phyloP scores from a whole-genome alignment of 139 green algal genomes.

The Chlamydomonas applanata region DNA sequence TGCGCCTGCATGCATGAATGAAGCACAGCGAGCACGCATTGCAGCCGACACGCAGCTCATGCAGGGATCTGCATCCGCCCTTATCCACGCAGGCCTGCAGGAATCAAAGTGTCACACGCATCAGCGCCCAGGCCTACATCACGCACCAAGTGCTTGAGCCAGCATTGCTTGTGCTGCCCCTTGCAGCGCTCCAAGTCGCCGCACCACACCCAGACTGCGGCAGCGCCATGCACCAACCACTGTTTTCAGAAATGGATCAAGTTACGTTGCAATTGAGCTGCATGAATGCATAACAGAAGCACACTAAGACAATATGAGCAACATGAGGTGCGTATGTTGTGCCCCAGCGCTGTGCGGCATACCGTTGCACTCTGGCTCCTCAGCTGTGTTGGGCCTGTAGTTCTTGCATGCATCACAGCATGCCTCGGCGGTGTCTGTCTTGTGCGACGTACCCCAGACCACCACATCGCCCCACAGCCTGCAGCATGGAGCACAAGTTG shows the following conservation, averaged over 20 bases:
- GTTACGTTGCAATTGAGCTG: too few species aligned
- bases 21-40: neutral
- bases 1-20: conserved; percentile 47
- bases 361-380: conserved; percentile 74
- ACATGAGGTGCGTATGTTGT: too few species aligned
- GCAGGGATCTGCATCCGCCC: too few species aligned
- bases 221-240: neutral
- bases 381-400: conserved; percentile 35
- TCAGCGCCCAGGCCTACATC: too few species aligned
- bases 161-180: conserved; percentile 68
- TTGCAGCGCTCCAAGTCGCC: conserved; percentile 58
- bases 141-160: conserved; percentile 85
- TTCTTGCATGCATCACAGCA: conserved; percentile 64
- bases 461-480: conserved; percentile 82
- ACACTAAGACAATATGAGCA: too few species aligned
- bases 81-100: too few species aligned
- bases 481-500: conserved; percentile 3
- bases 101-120: too few species aligned
- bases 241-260: too few species aligned
- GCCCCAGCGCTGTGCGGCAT: neutral
- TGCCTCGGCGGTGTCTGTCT: conserved; percentile 33
- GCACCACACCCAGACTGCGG: conserved; percentile 87
- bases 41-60: too few species aligned
- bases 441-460: conserved; percentile 57
- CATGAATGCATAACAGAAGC: too few species aligned